Evolutionary conservation across 2,329 filamentous ascomycete genomes (phyloP).

Genomic region (Cercospora citrullina): DNA sequence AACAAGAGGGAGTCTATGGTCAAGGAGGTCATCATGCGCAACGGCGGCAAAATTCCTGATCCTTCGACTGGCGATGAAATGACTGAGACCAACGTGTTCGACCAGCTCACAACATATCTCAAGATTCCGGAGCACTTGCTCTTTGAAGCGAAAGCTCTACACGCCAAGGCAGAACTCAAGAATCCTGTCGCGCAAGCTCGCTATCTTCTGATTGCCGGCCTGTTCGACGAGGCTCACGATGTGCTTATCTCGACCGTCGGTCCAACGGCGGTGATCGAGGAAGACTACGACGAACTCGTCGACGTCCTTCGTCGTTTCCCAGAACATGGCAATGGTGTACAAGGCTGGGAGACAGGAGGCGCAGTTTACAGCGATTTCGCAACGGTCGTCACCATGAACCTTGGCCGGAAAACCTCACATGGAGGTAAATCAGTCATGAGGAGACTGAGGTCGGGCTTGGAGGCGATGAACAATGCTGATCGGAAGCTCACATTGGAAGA

Average conservation of each 20-base stretch:
- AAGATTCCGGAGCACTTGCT: conserved; percentile 76
- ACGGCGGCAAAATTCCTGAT: conserved; percentile 66
- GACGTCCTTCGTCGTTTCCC: conserved; percentile 70
- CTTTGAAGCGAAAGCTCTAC: conserved; percentile 81
- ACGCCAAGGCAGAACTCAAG: conserved; percentile 71
- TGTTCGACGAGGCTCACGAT: conserved; percentile 70
- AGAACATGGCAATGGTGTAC: conserved; percentile 44
- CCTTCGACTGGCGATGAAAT: conserved; percentile 23
- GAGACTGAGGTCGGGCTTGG: conserved; percentile 40
- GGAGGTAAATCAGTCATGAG: conserved; percentile 34
- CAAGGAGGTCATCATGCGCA: conserved; percentile 61
- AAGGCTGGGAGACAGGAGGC: conserved; percentile 76
- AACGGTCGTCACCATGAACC: conserved; percentile 26
- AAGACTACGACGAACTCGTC: conserved; percentile 70
- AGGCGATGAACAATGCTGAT: conserved; percentile 44
- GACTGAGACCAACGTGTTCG: conserved; percentile 27
- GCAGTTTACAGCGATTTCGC: conserved; percentile 62
- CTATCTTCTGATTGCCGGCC: conserved; percentile 73
- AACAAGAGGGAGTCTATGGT: conserved; percentile 32
- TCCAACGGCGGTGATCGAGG: conserved; percentile 76
- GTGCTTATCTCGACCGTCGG: conserved; percentile 80
- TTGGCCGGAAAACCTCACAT: conserved; percentile 36
- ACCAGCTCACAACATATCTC: conserved; percentile 51
- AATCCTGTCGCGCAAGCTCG: conserved; percentile 71
- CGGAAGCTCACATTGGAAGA: conserved; percentile 51